Percentiles rank a stretch among this genome's conserved stretches.
Evolutionary conservation across 2,329 filamentous ascomycete genomes (phyloP).

Genomic region (Leptographium procerum): DNA sequence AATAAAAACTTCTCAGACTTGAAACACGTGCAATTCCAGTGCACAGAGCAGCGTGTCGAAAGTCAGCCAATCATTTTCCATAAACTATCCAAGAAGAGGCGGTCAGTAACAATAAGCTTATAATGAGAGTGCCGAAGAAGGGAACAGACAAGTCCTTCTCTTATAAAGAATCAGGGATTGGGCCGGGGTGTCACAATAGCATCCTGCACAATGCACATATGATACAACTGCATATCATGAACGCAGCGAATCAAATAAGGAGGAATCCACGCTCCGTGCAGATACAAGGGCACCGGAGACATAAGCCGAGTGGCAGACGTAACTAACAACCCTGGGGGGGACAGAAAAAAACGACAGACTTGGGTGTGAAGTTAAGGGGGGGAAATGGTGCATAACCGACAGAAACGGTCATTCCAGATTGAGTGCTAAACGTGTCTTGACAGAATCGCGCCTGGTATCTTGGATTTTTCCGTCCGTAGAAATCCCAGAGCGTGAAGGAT

Average conservation of each 20-base stretch:
- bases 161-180: neutral
- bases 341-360: neutral
- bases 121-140: neutral
- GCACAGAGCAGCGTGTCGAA: neutral
- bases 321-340: neutral
- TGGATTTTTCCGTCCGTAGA: no score
- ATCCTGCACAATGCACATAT: neutral
- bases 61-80: neutral
- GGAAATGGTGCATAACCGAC: neutral
- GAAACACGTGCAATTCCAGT: neutral
- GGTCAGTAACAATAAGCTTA: constrained; percentile 1
- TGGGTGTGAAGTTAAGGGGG: neutral
- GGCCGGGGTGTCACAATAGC: neutral
- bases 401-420: no score
- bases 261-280: neutral
- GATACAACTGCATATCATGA: neutral
- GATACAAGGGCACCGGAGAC: neutral
- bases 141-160: neutral
- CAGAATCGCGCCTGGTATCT: no score
- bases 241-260: neutral
- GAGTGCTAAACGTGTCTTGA: no score
- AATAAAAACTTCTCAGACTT: neutral
- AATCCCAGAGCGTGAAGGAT: no score
- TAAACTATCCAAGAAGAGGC: constrained; percentile 1
- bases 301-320: neutral